Base-by-base conservation (phyloP, 371 early-diverging fungal species). In the Mucor irregularis region DNA sequence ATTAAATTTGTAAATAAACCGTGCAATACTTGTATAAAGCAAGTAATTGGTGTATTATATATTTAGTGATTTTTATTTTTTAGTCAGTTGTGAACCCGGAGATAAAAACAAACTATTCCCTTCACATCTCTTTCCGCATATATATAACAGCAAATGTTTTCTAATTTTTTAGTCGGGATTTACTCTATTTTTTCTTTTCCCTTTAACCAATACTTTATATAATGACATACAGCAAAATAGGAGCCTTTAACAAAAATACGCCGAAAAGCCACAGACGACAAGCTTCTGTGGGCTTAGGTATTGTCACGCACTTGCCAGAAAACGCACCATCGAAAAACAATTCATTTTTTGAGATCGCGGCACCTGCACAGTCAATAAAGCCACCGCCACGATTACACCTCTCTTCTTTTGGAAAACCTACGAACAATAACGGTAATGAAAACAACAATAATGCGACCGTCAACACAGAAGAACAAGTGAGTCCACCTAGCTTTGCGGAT, bases 261-360 rank as follows among this genome's bases (percentile, higher is more conserved):
- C 25, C 43, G 19, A 50, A 33, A 34, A 43, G 6, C 4, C 55
- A 56, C 39, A 56, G 22, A 5, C 29, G 62, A 8, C 57, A 64
- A 31, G 55, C 67, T 24, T 73, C 73, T 7, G 50, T 69, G 28
- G 69, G 73, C 7, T 53, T 73, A 14, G 67, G 69, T 8, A 73
- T 73, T 24, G 54, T 72, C 14, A 72, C 69, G 22, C 56, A 66
- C 43, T 24, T 58, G 16, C 33, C 48, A 43, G 52, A 52, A 26
- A 25, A 11, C 4, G 25, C 8, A 9, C 28, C 33, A 35, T 14
- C 37, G 5, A 54, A 54, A 30, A 54, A 54, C 28, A 31, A 46
- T 19, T 3, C 30, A 2, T 54, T 54, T 21, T 54, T 46, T 44
- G 46, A 54, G n/a, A 54, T 35, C 5, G 28, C 45, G 17, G 19